Percentiles rank a stretch among this genome's conserved stretches.
Evolutionary conservation across 805 yeast species (phyloP).

Genomic region (Candida loeiensis): DNA sequence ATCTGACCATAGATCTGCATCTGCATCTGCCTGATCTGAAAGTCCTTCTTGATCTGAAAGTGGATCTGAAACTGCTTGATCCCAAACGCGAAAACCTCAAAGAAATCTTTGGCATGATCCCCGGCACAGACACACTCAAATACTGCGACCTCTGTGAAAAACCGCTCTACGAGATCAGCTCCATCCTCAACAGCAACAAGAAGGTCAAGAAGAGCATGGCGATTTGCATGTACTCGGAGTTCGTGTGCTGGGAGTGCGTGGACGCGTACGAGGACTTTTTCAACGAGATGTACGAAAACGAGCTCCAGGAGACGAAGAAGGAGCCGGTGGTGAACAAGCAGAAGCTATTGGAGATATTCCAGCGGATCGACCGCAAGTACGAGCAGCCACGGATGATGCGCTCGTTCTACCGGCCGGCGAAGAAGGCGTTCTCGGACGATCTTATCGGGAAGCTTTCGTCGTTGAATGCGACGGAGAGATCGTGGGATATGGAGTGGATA

Average conservation of each 20-base stretch:
- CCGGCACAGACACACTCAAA: conserved; percentile 38
- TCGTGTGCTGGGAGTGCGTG: conserved; percentile 62
- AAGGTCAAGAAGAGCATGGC: conserved; percentile 11
- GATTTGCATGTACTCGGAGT: conserved; percentile 41
- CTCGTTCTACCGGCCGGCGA: conserved; percentile 13
- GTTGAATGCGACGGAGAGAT: conserved; percentile 17
- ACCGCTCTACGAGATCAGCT: conserved; percentile 62
- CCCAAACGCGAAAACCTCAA: conserved; percentile 26
- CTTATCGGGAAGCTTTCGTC: conserved; percentile 19
- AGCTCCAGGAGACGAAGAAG: conserved; percentile 8
- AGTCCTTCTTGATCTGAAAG: neutral
- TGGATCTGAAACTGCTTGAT: neutral
- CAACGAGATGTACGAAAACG: conserved; percentile 32
- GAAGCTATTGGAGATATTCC: conserved; percentile 19
- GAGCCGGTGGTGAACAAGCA: neutral
- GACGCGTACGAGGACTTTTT: conserved; percentile 52
- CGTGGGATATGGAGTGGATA: conserved; percentile 14
- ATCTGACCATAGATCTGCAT: too few species aligned
- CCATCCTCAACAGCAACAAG: conserved; percentile 25
- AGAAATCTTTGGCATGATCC: conserved; percentile 36
- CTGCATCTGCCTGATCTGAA: neutral
- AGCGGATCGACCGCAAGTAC: conserved; percentile 18
- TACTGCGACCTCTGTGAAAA: conserved; percentile 68
- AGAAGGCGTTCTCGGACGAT: conserved; percentile 18
- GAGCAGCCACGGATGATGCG: conserved; percentile 10